Evolutionary conservation across 495 filamentous ascomycete genomes (phyloP), one percentile per base, ranked within the genome.

Genomic region (Aspergillus wentii): DNA sequence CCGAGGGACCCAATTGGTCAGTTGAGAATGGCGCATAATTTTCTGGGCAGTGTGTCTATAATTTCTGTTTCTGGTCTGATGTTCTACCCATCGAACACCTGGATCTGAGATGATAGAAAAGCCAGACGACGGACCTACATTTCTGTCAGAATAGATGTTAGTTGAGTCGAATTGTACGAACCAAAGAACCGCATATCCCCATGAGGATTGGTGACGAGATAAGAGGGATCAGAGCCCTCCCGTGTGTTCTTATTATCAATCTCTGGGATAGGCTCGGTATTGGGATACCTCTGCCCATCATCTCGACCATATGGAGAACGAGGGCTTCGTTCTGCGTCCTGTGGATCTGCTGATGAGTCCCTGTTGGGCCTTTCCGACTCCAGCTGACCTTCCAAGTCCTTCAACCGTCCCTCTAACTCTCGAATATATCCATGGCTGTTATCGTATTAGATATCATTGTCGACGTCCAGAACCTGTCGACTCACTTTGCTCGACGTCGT

Each of bases 111-210:
- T 33, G 9, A 30, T 30, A 4, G 34, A 43, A 17, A 46, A 46
- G 10, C 37, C 42, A 8, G 39, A 46, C 18, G 46, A 46, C 7
- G 46, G 42, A 5, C 49, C 42, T 42, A 21, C 13, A 9, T 5
- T 41, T 23, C 8, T 7, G 35, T 32, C 32, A 40, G 9, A 17
- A 20, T 18, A 20, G 11, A 14, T 38, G 23, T 28, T 15, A 30
- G 28, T 23, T 26, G 8, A 20, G 30, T 17, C 9, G 16, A 11
- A 5, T 8, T 26, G 14, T 18, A 19, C 34, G 18, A 5, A 53
- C 46, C 49, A 30, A 46, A 53, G 33, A 43, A 49, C 2, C 49
- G 46, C 41, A 49, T 46, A 17, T 28, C 35, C 15, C 39, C 38
- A 17, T 29, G 32, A 16, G 26, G 29, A 14, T 28, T 33, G 23